Conservation (phyloP, 164 flowering plant genomes). For the Vitis amurensis region DNA sequence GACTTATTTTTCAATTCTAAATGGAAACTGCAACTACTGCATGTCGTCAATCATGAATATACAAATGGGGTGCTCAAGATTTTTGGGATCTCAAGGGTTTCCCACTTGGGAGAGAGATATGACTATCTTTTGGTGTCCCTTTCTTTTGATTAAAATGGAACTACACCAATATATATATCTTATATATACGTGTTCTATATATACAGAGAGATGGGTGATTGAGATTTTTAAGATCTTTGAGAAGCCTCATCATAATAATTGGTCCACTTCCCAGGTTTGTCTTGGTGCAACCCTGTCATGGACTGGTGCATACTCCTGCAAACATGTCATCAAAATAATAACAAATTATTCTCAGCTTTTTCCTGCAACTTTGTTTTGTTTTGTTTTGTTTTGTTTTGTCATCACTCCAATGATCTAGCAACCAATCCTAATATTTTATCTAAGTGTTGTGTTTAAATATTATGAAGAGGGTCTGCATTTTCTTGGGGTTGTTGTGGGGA, state of each 20-base stretch:
- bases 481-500: neutral
- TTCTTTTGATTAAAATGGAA: conserved; percentile 3
- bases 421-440: conserved; percentile 5
- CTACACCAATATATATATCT: neutral
- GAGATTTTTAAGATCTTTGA: conserved; percentile 17
- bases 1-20: neutral
- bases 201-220: neutral
- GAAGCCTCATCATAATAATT: conserved; percentile 32
- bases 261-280: conserved; percentile 58
- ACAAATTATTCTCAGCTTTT: conserved; percentile 9
- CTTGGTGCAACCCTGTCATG: conserved; percentile 55
- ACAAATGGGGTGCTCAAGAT: conserved; percentile 18
- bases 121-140: neutral
- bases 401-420: conserved; percentile 28
- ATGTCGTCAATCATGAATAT: conserved; percentile 1
- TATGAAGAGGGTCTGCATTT: neutral
- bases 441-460: neutral
- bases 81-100: conserved; percentile 14
- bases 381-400: neutral
- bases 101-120: conserved; percentile 6
- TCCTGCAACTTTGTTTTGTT: conserved; percentile 7
- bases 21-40: conserved; percentile 2
- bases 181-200: neutral
- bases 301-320: conserved; percentile 54
- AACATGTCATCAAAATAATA: conserved; percentile 9